phyloP scores from a whole-genome alignment of 306 rosid species.

The Gleditsia sinensis region DNA sequence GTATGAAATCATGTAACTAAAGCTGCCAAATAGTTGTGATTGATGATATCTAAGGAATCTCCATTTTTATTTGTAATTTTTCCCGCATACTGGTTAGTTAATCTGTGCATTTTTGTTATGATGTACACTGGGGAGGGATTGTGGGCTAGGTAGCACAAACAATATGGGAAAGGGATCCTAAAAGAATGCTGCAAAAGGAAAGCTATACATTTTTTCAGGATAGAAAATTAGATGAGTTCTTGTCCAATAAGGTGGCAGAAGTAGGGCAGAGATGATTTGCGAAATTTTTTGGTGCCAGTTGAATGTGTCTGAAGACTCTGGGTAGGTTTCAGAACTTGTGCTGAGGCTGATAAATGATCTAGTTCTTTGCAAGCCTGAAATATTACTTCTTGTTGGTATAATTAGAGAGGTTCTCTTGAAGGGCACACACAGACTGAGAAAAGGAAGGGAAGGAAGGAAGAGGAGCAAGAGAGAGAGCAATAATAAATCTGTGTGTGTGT shows the following conservation, averaged over 20 bases:
- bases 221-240: background rate
- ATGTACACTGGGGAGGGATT: background rate
- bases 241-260: background rate
- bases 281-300: background rate
- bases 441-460: background rate
- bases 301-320: background rate
- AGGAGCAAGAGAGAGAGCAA: background rate
- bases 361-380: background rate
- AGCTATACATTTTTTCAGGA: background rate
- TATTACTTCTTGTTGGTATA: background rate
- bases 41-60: background rate
- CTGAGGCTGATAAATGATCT: background rate
- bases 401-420: background rate
- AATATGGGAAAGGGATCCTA: background rate
- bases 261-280: background rate
- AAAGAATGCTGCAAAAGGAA: background rate
- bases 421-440: background rate
- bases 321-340: background rate
- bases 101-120: constrained; percentile 7
- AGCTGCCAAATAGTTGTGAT: background rate
- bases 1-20: background rate
- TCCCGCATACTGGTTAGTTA: background rate
- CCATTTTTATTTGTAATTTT: background rate
- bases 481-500: background rate
- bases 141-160: background rate